Conservation (phyloP, 2,329 filamentous ascomycete genomes). For the Pezicula rhizophila region DNA sequence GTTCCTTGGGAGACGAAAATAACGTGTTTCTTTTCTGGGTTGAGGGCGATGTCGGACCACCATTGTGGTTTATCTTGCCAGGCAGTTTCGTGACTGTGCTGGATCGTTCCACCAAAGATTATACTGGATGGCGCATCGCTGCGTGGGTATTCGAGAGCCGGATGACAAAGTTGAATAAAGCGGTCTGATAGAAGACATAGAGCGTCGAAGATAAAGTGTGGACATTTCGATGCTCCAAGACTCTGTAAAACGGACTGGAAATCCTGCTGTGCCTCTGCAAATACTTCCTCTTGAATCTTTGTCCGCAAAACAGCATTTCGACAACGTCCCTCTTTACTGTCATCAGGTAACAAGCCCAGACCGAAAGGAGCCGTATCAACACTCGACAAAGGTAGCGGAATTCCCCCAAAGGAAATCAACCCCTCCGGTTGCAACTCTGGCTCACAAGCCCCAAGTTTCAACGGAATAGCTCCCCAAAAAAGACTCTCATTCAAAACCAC, state of each 20-base stretch:
- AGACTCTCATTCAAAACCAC: constrained; percentile 36
- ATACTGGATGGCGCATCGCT: constrained; percentile 31
- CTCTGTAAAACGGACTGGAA: constrained; percentile 23
- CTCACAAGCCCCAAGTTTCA: constrained; percentile 29
- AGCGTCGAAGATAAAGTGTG: constrained; percentile 18
- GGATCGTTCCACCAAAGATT: constrained; percentile 36
- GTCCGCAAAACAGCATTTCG: constrained; percentile 26
- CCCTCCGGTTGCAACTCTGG: constrained; percentile 30
- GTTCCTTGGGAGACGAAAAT: constrained; percentile 32
- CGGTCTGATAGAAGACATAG: constrained; percentile 15
- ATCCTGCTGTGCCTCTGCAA: background rate
- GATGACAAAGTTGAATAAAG: constrained; percentile 28
- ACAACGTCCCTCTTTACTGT: constrained; percentile 29
- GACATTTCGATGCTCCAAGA: constrained; percentile 19
- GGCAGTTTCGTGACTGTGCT: constrained; percentile 22
- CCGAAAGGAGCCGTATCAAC: constrained; percentile 33
- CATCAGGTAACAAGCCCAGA: constrained; percentile 31
- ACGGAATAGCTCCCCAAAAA: constrained; percentile 31
- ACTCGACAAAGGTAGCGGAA: constrained; percentile 30
- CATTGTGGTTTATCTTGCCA: constrained; percentile 33
- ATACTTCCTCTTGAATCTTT: constrained; percentile 15
- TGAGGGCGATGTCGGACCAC: constrained; percentile 36
- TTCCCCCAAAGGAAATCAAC: constrained; percentile 34
- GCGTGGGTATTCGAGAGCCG: constrained; percentile 28
- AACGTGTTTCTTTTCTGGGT: constrained; percentile 28